Conservation (phyloP, 1,284 basidiomycete species). For the Prillingera fragicola region DNA sequence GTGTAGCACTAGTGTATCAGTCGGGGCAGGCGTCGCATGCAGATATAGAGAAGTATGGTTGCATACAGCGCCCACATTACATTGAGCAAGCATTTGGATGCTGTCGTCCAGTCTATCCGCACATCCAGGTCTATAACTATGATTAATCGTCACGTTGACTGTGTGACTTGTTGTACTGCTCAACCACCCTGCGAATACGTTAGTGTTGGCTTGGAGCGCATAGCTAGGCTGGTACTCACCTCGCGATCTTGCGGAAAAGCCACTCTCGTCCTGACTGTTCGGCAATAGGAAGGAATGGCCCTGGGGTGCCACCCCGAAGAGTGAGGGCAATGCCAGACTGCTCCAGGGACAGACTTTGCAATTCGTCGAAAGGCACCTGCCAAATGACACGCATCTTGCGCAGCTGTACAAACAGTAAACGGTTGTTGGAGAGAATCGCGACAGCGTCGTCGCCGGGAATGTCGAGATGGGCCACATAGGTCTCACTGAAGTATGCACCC, state of each 20-base stretch:
- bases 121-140: not conserved
- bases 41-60: not conserved
- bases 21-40: not conserved
- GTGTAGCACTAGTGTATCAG: not conserved
- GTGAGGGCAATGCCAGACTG: constrained; percentile 82
- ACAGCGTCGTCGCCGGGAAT: constrained; percentile 76
- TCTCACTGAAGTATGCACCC: constrained; percentile 74
- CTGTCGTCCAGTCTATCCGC: no score
- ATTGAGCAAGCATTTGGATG: not conserved
- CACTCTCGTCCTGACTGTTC: constrained; percentile 54
- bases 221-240: constrained; percentile 22
- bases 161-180: constrained; percentile 40
- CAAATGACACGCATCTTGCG: constrained; percentile 80
- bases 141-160: constrained; percentile 24
- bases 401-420: constrained; percentile 79
- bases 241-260: constrained; percentile 56
- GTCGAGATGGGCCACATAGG: constrained; percentile 87
- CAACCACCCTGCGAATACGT: constrained; percentile 28
- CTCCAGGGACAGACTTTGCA: constrained; percentile 83
- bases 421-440: constrained; percentile 70
- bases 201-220: not conserved
- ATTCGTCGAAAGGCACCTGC: constrained; percentile 83
- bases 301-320: constrained; percentile 52
- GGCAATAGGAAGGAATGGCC: constrained; percentile 54
- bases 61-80: no score